These are phyloP conservation scores for Vitis labrusca DNA, from an alignment of 164 flowering plant genomes.

Conservation along the genomic window DNA sequence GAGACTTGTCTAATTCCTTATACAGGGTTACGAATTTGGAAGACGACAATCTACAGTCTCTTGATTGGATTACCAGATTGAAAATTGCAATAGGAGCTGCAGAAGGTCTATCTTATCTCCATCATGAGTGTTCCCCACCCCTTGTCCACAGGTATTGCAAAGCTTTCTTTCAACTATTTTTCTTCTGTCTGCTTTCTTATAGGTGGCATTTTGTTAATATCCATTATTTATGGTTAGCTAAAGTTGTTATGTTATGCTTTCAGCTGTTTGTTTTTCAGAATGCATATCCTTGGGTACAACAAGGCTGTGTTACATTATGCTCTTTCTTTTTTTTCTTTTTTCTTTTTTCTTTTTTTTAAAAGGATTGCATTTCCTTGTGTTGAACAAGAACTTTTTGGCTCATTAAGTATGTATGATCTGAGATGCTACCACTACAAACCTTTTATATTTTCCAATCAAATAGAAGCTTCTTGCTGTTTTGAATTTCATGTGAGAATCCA, in stretches of 20 bases:
- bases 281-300: neutral
- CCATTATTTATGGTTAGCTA: neutral
- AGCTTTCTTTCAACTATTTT: constrained; percentile 2
- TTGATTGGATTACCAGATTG: constrained; percentile 43
- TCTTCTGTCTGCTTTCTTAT: neutral
- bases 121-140: constrained; percentile 41
- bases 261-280: neutral
- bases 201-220: neutral
- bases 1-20: constrained; percentile 34
- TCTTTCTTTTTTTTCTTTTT: neutral
- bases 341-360: too few species aligned
- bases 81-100: constrained; percentile 45
- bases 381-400: neutral
- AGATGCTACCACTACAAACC: neutral
- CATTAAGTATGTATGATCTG: neutral
- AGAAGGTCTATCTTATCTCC: constrained; percentile 35
- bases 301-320: too few species aligned
- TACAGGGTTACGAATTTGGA: constrained; percentile 16
- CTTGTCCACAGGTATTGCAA: constrained; percentile 36
- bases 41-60: constrained; percentile 60
- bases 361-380: neutral
- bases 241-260: neutral
- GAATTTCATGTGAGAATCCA: too few species aligned
- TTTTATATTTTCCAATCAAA: neutral
- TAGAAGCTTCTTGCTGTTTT: too few species aligned